Conservation (phyloP, 2,329 filamentous ascomycete species). For the Scopulariopsis brevicaulis region DNA sequence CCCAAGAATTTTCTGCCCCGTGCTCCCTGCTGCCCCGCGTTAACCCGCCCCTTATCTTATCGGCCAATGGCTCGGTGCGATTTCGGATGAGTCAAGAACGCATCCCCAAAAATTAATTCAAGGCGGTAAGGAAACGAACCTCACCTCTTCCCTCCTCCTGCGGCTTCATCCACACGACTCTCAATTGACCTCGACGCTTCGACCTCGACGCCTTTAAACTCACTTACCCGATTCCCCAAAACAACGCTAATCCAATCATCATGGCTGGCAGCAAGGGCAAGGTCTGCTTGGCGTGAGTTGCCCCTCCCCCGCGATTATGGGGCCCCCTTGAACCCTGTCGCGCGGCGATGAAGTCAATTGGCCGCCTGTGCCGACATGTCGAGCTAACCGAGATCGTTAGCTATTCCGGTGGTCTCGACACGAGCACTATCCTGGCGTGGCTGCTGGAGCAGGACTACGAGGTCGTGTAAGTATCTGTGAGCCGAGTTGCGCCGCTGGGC, state of each 20-base stretch:
- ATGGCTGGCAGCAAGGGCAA: background rate
- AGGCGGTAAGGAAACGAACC: background rate
- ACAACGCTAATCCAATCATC: background rate
- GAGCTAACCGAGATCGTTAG: background rate
- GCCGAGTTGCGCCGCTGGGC: background rate
- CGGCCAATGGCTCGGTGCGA: background rate
- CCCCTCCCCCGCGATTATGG: background rate
- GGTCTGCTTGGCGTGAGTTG: background rate
- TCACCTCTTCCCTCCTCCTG: background rate
- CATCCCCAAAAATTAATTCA: background rate
- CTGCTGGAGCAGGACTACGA: slow-evolving; percentile 16
- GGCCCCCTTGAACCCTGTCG: background rate
- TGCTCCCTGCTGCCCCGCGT: too few species aligned
- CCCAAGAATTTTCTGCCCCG: too few species aligned
- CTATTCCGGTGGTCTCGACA: slow-evolving; percentile 24
- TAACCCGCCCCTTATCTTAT: background rate
- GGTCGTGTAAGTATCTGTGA: slow-evolving; percentile 5
- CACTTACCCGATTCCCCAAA: background rate
- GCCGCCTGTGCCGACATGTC: too few species aligned
- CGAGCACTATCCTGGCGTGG: slow-evolving; percentile 28
- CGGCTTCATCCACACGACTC: background rate
- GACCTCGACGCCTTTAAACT: background rate
- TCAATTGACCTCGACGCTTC: background rate
- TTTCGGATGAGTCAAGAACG: background rate
- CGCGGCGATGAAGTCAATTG: background rate